These are phyloP conservation scores for Sporothrix phasma DNA, from an alignment of 2,329 filamentous ascomycete species.

Conservation along the genomic window DNA sequence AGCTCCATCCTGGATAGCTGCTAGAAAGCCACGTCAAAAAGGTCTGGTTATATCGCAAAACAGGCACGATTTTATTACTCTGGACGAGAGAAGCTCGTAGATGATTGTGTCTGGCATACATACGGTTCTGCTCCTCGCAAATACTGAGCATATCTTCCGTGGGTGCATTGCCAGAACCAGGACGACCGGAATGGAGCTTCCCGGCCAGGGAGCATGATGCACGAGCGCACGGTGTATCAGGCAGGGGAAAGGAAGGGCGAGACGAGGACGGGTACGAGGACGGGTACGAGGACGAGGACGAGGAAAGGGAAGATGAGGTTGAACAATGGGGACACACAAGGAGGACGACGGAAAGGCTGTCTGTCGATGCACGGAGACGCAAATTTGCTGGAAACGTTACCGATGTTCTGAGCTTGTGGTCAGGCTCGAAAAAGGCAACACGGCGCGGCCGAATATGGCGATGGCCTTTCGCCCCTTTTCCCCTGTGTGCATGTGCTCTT, in stretches of 20 bases:
- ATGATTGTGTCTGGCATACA: not conserved
- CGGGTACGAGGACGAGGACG: too few relatives aligned
- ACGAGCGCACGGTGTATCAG: conserved; percentile 5
- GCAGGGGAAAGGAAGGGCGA: not conserved
- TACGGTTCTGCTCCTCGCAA: not conserved
- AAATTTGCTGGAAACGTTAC: conserved; percentile 7
- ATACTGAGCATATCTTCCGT: not conserved
- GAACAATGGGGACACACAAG: not conserved
- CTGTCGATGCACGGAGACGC: not conserved
- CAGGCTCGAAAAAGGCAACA: not conserved
- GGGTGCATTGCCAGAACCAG: not conserved
- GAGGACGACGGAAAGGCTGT: not conserved
- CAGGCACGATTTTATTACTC: not conserved
- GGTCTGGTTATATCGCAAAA: too few relatives aligned
- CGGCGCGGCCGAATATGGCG: not conserved
- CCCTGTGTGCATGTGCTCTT: too few relatives aligned
- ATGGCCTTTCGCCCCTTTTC: not conserved
- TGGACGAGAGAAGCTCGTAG: not conserved
- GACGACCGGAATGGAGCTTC: not conserved
- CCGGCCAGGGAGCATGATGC: conserved; percentile 10
- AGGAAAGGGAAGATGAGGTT: not conserved
- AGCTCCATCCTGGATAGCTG: not conserved
- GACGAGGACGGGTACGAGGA: too few relatives aligned
- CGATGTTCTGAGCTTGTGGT: not conserved
- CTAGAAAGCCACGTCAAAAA: not conserved